Evolutionary conservation across 495 filamentous ascomycete species (phyloP).

Genomic region (Acidomyces sp.): DNA sequence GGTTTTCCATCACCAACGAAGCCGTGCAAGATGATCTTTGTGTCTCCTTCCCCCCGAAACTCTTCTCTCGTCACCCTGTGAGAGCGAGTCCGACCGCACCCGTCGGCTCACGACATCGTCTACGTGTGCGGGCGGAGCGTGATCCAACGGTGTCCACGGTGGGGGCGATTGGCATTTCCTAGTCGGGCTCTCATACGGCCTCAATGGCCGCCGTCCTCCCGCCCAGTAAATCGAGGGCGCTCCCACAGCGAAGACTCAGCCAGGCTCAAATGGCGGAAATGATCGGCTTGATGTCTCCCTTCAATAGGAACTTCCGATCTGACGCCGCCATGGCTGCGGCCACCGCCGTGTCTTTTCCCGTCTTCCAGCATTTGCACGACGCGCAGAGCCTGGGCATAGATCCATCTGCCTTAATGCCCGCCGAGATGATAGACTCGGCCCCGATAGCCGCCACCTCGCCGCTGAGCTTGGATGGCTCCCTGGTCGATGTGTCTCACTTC

Average conservation of each 20-base stretch:
- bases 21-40: no score
- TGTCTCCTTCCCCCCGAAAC: no score
- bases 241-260: conserved; percentile 12
- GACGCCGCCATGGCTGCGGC: conserved; percentile 3
- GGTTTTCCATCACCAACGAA: no score
- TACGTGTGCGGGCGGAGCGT: no score
- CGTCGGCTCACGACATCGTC: no score
- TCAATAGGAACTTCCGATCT: conserved; percentile 14
- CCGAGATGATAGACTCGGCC: conserved; percentile 1
- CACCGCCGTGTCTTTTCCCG: conserved; percentile 1
- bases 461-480: background rate
- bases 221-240: conserved; percentile 2
- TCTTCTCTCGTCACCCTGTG: no score
- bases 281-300: conserved; percentile 7
- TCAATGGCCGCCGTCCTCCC: conserved; percentile 11
- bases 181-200: no score
- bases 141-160: no score
- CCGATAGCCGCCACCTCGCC: background rate
- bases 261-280: conserved; percentile 10
- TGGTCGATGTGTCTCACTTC: background rate
- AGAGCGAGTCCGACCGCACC: no score
- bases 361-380: conserved; percentile 3
- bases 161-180: no score
- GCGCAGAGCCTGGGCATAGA: background rate
- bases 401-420: background rate